Conservation (phyloP, 2,329 filamentous ascomycete species). For the Microcyclospora tardicrescens region DNA sequence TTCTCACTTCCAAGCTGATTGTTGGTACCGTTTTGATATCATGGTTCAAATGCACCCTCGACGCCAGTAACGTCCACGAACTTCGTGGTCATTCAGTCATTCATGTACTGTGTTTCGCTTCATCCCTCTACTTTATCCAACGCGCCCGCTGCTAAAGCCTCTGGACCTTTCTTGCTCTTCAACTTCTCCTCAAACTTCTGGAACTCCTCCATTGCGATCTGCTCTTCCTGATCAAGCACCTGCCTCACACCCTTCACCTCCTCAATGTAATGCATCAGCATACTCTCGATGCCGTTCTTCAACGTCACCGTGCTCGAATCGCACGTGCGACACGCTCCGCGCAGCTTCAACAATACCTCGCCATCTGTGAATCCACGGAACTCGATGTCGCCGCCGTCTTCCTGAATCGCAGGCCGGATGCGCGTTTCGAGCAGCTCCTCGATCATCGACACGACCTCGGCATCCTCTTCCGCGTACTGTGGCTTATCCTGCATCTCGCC, state of each 20-base stretch:
- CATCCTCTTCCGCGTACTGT: slow-evolving; percentile 77
- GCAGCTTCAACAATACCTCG: slow-evolving; percentile 56
- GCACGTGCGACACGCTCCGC: slow-evolving; percentile 88
- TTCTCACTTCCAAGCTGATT: too few relatives aligned
- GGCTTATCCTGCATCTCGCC: slow-evolving; percentile 53
- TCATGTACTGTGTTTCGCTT: too few relatives aligned
- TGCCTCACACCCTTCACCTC: slow-evolving; percentile 90
- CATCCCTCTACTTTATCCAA: slow-evolving; percentile 33
- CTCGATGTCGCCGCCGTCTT: slow-evolving; percentile 96
- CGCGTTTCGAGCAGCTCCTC: slow-evolving; percentile 93
- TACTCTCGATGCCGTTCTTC: slow-evolving; percentile 95
- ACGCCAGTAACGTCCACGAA: too few relatives aligned
- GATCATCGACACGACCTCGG: slow-evolving; percentile 94
- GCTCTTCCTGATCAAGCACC: slow-evolving; percentile 82
- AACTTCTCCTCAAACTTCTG: slow-evolving; percentile 87
- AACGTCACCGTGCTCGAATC: slow-evolving; percentile 93
- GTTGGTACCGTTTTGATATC: too few relatives aligned
- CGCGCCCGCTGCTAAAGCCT: slow-evolving; percentile 36
- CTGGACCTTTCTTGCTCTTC: slow-evolving; percentile 43
- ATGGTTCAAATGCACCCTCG: too few relatives aligned
- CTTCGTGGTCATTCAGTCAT: too few relatives aligned
- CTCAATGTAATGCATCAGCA: slow-evolving; percentile 85
- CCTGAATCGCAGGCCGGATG: slow-evolving; percentile 89
- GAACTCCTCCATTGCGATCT: slow-evolving; percentile 76
- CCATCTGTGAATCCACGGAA: slow-evolving; percentile 82